Base-by-base conservation (phyloP, 176 grass and related monocot species). In the Oropetium thomaeum region DNA sequence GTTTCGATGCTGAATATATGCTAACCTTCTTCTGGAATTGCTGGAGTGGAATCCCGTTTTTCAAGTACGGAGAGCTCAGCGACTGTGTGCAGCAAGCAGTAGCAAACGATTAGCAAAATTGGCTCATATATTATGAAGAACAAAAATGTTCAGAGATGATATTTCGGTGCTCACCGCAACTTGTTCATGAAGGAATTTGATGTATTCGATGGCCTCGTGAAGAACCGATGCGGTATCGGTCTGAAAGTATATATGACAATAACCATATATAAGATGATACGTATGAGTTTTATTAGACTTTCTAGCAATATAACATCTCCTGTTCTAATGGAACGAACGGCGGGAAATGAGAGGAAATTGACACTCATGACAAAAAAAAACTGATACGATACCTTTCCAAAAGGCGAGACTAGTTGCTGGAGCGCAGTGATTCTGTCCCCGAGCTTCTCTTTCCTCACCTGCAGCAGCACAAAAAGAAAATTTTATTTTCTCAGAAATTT, bases 221-320 rank as follows among this genome's bases (percentile, higher is more conserved):
- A 98, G 96, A 90, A 98, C 96, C 10, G 96, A 98, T 88, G 96
- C 96, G n/a, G 96, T 98, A 83, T 98, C 96, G 15, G 96, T 98
- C 96, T 98, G 63, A 73, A 75, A n/a, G n/a, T n/a, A n/a, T n/a
- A 70, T 12, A 52, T 41, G 64, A 62, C 28, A 61, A 82, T 60
- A 58, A 25, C 58, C 59, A 35, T n/a, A n/a, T n/a, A n/a, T 49
- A 51, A 74, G 12, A 73, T 31, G 55, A 77, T 68, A 70, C 65
- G 53, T 51, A 78, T 19, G 70, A 75, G 54, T 75, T 79, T n/a
- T 27, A 75, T n/a, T 27, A 75, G 29, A 62, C 29, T 63, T 55
- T 10, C 2, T 38, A 54, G 69, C n/a, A n/a, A n/a, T n/a, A n/a
- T 55, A 42, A 37, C 62, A 79, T 71, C 28, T 55, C 70, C 75